Percentiles rank a stretch among this genome's conserved stretches.
phyloP scores from a whole-genome alignment of 768 basidiomycete genomes.

The Auriscalpium vulgare region DNA sequence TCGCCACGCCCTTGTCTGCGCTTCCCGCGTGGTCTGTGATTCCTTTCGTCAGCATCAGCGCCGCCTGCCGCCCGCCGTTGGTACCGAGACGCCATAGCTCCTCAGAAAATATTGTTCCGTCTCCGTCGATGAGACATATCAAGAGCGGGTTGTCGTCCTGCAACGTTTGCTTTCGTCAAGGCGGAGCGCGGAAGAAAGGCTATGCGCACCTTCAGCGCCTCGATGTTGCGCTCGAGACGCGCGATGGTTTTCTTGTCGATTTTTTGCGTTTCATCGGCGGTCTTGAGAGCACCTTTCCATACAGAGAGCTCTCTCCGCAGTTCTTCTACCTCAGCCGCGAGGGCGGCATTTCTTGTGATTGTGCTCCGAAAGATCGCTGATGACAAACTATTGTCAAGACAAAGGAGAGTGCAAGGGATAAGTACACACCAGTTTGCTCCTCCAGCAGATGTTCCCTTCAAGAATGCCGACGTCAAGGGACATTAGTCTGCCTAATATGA shows the following conservation, averaged over 20 bases:
- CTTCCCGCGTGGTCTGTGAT: conserved; percentile 26
- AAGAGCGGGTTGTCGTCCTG: conserved; percentile 35
- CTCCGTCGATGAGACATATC: conserved; percentile 32
- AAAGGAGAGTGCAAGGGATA: neutral
- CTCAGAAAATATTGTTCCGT: conserved; percentile 31
- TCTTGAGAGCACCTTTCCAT: conserved; percentile 20
- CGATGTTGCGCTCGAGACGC: conserved; percentile 26
- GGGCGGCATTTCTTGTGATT: neutral
- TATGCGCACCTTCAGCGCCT: conserved; percentile 23
- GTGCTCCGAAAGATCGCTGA: neutral
- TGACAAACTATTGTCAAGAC: neutral
- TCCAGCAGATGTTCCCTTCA: neutral
- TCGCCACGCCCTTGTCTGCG: conserved; percentile 17
- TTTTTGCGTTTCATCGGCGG: conserved; percentile 27
- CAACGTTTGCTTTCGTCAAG: neutral
- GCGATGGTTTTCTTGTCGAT: conserved; percentile 19
- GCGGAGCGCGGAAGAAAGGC: neutral
- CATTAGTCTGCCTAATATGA: neutral
- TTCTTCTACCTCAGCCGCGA: neutral
- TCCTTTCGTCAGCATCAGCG: conserved; percentile 27
- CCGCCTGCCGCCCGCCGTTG: conserved; percentile 29
- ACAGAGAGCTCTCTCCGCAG: neutral
- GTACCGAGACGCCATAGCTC: conserved; percentile 25
- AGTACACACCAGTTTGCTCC: neutral
- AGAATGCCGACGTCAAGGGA: neutral